A percentile compares a stretch with the other conserved stretches of the same genome.
phyloP scores from a whole-genome alignment of 2,329 filamentous ascomycete genomes.

The Monilinia vaccinii-corymbosi region DNA sequence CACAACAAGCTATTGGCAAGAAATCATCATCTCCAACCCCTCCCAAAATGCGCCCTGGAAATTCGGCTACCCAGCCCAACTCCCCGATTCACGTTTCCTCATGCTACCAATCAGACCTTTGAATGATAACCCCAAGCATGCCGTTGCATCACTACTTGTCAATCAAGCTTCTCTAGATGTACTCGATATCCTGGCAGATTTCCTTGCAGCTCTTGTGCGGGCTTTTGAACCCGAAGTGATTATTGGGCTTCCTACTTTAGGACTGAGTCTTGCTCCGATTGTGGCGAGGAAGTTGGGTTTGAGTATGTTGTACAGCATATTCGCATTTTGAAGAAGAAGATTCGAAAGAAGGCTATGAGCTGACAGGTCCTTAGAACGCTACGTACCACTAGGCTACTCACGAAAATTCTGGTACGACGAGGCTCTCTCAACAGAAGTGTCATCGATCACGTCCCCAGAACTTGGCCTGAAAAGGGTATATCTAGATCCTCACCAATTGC shows the following conservation, averaged over 20 bases:
- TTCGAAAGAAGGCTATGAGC: not conserved
- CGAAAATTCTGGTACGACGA: constrained; percentile 27
- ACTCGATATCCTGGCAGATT: constrained; percentile 11
- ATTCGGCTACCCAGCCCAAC: constrained; percentile 17
- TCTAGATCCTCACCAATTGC: constrained; percentile 22
- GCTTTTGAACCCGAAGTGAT: constrained; percentile 18
- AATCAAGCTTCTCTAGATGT: constrained; percentile 23
- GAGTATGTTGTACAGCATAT: constrained; percentile 11
- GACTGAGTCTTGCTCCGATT: constrained; percentile 18
- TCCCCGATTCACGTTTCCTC: constrained; percentile 21
- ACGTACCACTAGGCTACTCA: constrained; percentile 25
- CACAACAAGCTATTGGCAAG: constrained; percentile 25
- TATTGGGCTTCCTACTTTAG: constrained; percentile 25
- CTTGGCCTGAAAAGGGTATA: constrained; percentile 19
- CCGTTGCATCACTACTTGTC: constrained; percentile 24
- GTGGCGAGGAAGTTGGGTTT: constrained; percentile 20
- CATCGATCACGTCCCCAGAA: constrained; percentile 23
- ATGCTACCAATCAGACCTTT: constrained; percentile 21
- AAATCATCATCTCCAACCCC: constrained; percentile 10
- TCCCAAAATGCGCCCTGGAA: constrained; percentile 14
- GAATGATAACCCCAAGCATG: constrained; percentile 12
- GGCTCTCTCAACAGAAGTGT: constrained; percentile 18
- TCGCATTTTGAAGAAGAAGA: too few relatives aligned
- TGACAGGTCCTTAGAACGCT: constrained; percentile 15
- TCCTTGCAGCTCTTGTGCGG: constrained; percentile 14